Evolutionary conservation across 2,329 filamentous ascomycete genomes (phyloP), one percentile per base, ranked within the genome.

Genomic region (Xylaria sp.): DNA sequence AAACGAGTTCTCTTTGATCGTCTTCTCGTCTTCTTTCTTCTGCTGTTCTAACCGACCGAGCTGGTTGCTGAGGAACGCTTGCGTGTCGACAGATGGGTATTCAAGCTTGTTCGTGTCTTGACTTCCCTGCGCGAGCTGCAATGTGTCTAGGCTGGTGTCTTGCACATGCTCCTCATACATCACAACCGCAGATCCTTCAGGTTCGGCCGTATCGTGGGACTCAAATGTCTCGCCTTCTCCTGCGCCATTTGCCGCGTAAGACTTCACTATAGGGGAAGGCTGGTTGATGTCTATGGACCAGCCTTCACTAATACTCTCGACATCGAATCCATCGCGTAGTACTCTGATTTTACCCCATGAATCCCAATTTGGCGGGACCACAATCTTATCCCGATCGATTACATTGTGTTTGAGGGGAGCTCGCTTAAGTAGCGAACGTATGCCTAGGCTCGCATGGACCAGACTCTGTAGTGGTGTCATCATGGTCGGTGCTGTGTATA

Each of bases 311-410:
- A 97, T 86, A 15, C 88, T 87, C 82, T 99, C 96, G 25, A 97
- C 93, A 72, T 98, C 93, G 75, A 98, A 98, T 0, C 91, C 93
- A 77, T 97, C 96, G 62, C 93, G 89, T 32, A 98, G 84, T 52
- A 98, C 93, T 48, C 95, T 88, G 68, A 99, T 97, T 81, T 98
- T 99, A 67, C 94, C 94, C 93, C 94, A 97, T 0, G 94, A 97
- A 80, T 99, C 96, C 96, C 96, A 99, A 79, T 97, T 97, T 18
- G 94, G 92, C 1, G 95, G 95, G 0, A 99, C 92, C 5, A 97
- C 86, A 63, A 99, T 94, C 84, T 97, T 97, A 79, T 97, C 94
- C 67, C 95, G 88, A 81, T 96, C 96, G 72, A 97, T 96, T 68
- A 97, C 92, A 75, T 97, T 97, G 78, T 94, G 92, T 81, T 93